phyloP scores from a whole-genome alignment of 768 basidiomycete species.

The Lentinus tigrinus region DNA sequence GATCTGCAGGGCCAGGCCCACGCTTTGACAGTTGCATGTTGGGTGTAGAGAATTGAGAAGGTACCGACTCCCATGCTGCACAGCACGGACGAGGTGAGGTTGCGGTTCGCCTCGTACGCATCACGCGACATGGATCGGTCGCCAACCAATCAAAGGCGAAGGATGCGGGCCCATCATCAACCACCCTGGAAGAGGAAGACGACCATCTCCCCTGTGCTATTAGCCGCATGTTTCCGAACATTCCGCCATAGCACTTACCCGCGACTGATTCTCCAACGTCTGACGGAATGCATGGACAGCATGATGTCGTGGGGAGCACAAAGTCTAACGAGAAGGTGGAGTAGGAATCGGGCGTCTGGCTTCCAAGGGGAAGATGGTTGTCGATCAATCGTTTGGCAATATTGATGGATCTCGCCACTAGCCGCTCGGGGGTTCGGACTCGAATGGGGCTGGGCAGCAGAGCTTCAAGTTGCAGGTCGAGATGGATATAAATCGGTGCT shows the following conservation, averaged over 20 bases:
- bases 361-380: background rate
- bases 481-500: no score
- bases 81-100: no score
- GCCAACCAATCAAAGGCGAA: background rate
- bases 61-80: background rate
- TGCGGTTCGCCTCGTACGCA: background rate
- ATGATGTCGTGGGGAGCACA: background rate
- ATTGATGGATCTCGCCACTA: background rate
- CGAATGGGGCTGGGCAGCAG: no score
- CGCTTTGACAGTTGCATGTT: background rate
- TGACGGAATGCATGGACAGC: background rate
- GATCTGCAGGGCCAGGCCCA: slow-evolving; percentile 12
- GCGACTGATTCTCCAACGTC: background rate
- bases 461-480: no score
- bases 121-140: background rate
- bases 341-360: background rate
- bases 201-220: no score
- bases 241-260: background rate
- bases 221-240: no score
- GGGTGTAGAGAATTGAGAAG: background rate
- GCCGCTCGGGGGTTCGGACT: background rate
- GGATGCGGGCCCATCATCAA: no score
- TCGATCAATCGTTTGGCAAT: background rate
- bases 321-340: background rate
- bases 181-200: no score